phyloP scores from a whole-genome alignment of 2,329 filamentous ascomycete genomes.

The Zalaria sp. region DNA sequence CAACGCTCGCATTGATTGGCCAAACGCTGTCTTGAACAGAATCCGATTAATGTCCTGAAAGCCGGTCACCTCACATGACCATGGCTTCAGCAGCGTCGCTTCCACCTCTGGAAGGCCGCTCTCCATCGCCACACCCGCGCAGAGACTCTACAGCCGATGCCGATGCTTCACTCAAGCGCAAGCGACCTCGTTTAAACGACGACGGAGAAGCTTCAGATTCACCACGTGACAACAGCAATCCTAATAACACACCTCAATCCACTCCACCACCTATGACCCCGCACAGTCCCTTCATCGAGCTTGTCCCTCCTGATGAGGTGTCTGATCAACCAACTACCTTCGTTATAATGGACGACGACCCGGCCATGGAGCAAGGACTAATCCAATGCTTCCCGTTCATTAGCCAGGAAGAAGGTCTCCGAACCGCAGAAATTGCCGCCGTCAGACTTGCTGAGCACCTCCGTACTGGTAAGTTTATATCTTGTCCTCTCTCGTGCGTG shows the following conservation, averaged over 20 bases:
- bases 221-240: conserved; percentile 10
- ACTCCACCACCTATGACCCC: conserved; percentile 17
- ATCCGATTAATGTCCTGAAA: too few relatives aligned
- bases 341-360: conserved; percentile 15
- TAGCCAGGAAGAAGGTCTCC: conserved; percentile 2
- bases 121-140: conserved; percentile 17
- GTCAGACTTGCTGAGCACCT: conserved; percentile 5
- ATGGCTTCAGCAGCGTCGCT: conserved; percentile 9
- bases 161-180: conserved; percentile 29
- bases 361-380: conserved; percentile 3
- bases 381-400: conserved; percentile 7
- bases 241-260: conserved; percentile 13
- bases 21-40: too few relatives aligned
- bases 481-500: background rate
- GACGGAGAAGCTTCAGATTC: conserved; percentile 10
- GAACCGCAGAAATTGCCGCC: conserved; percentile 1
- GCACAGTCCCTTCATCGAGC: conserved; percentile 20
- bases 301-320: conserved; percentile 11
- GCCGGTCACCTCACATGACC: background rate
- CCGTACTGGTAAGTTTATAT: background rate
- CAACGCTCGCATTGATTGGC: too few relatives aligned
- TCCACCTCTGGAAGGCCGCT: conserved; percentile 8
- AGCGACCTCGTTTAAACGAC: conserved; percentile 29
- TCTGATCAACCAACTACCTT: background rate
- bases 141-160: conserved; percentile 31